phyloP scores from a whole-genome alignment of 129 eudicot genomes.

The Sambucus nigra region DNA sequence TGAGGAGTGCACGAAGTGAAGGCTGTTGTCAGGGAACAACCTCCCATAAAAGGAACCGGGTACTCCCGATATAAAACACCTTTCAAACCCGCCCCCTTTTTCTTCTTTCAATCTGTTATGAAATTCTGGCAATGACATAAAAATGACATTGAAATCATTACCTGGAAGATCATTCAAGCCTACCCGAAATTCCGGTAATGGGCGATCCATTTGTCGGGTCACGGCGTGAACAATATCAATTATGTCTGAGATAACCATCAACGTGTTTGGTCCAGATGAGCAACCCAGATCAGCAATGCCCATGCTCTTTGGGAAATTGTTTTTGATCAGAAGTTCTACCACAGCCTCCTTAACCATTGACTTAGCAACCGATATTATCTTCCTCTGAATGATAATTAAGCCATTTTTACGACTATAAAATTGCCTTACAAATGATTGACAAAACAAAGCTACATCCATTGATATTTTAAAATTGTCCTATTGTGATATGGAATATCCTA shows the following conservation, averaged over 20 bases:
- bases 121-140: slow-evolving; percentile 21
- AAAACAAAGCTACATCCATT: too few relatives aligned
- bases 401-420: too few relatives aligned
- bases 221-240: slow-evolving; percentile 17
- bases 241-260: slow-evolving; percentile 25
- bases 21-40: slow-evolving; percentile 26
- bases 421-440: too few relatives aligned
- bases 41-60: slow-evolving; percentile 47
- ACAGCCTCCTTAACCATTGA: slow-evolving; percentile 32
- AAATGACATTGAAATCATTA: slow-evolving; percentile 33
- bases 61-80: slow-evolving; percentile 30
- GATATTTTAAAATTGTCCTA: too few relatives aligned
- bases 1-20: slow-evolving; percentile 48
- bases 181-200: slow-evolving; percentile 37
- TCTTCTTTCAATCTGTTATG: slow-evolving; percentile 22
- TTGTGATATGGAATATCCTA: too few relatives aligned
- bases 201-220: slow-evolving; percentile 10
- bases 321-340: slow-evolving; percentile 10
- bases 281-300: slow-evolving; percentile 73
- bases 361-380: slow-evolving; percentile 27
- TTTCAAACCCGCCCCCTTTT: slow-evolving; percentile 12
- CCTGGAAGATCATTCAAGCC: slow-evolving; percentile 38
- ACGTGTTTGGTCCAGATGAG: slow-evolving; percentile 58
- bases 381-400: slow-evolving; percentile 32
- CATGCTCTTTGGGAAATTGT: slow-evolving; percentile 36